Percentiles rank a stretch among this genome's conserved stretches.
These are phyloP conservation scores for Paraleonurus japonicus DNA, from an alignment of 257 asterid species.

Conservation along the genomic window DNA sequence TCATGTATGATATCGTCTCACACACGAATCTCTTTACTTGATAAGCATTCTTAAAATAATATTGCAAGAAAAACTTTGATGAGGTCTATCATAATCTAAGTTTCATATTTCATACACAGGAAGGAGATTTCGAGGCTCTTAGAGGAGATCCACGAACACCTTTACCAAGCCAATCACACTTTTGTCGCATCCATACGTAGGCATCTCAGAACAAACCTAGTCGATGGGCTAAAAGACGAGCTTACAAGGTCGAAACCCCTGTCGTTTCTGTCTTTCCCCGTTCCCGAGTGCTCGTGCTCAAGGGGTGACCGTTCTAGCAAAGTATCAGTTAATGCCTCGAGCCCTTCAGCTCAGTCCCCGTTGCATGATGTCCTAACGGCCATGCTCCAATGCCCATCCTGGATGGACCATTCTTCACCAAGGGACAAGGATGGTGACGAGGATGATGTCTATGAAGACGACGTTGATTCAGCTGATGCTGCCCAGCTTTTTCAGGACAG, in stretches of 20 bases:
- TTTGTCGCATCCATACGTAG: conserved; percentile 65
- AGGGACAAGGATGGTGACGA: conserved; percentile 48
- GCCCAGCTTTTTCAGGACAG: conserved; percentile 55
- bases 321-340: conserved; percentile 33
- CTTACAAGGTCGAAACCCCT: conserved; percentile 44
- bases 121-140: conserved; percentile 51
- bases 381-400: conserved; percentile 62
- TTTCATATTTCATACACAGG: conserved; percentile 39
- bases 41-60: no score
- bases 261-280: conserved; percentile 77
- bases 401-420: conserved; percentile 49
- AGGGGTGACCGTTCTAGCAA: conserved; percentile 23
- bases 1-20: no score
- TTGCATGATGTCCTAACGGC: conserved; percentile 40
- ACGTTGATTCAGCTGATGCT: conserved; percentile 53
- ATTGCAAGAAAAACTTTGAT: no score
- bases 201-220: conserved; percentile 55
- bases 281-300: conserved; percentile 82
- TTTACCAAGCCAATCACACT: conserved; percentile 78
- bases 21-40: no score
- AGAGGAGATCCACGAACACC: conserved; percentile 66
- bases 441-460: conserved; percentile 60
- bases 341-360: conserved; percentile 35
- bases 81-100: background rate
- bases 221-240: conserved; percentile 55